Conservation (phyloP, 345 rosid species). For the Combretum micranthum region DNA sequence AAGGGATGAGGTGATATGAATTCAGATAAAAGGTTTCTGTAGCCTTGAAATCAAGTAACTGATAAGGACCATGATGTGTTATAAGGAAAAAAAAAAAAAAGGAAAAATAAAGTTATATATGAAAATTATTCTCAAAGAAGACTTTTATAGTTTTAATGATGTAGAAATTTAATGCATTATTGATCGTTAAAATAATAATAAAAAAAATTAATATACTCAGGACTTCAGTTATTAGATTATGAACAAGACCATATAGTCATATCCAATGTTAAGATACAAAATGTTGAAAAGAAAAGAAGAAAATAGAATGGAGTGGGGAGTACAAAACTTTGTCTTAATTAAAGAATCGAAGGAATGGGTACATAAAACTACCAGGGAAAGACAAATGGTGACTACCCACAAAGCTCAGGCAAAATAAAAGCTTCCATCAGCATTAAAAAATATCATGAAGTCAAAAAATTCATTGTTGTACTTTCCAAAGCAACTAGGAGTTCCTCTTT, state of each 20-base stretch:
- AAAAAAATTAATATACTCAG: neutral
- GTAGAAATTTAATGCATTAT: neutral
- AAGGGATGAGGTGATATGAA: too few species aligned
- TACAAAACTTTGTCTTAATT: neutral
- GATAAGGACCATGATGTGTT: too few species aligned
- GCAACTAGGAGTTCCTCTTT: neutral
- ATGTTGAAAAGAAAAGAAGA: neutral
- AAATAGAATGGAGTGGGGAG: neutral
- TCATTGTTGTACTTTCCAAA: neutral
- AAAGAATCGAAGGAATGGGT: conserved; percentile 11
- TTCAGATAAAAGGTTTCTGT: too few species aligned
- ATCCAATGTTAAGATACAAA: neutral
- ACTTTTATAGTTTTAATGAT: too few species aligned
- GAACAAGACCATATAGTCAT: too few species aligned
- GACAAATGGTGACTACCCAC: conserved; percentile 8
- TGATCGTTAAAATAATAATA: neutral
- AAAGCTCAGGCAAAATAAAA: neutral
- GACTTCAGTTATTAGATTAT: neutral
- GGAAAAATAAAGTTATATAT: too few species aligned
- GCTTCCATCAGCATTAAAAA: neutral
- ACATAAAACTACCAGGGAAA: neutral
- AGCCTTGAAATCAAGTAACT: too few species aligned
- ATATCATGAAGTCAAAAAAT: too few species aligned
- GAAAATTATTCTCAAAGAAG: too few species aligned
- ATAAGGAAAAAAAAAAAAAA: too few species aligned